phyloP scores from a whole-genome alignment of 73 alveolate species.

The Tetrahymena malaccensis region DNA sequence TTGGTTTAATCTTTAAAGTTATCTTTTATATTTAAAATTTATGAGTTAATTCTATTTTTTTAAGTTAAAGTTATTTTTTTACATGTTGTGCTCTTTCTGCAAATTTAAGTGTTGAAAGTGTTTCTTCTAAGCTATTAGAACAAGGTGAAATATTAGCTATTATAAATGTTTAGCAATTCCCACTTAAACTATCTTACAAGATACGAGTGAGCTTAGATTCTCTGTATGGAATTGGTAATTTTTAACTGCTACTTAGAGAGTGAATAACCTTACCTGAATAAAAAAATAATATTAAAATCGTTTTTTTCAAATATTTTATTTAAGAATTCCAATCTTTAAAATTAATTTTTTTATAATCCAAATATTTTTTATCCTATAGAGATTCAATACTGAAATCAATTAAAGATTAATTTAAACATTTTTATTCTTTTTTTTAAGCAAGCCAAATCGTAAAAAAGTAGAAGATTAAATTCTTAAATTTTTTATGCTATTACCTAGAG shows the following conservation, averaged over 20 bases:
- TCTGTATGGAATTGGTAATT: constrained; percentile 68
- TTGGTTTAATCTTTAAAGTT: constrained; percentile 55
- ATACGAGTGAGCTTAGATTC: constrained; percentile 83
- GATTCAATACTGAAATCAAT: too few relatives aligned
- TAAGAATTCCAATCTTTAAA: too few relatives aligned
- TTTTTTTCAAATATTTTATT: too few relatives aligned
- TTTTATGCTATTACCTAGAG: constrained; percentile 68
- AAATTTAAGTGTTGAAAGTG: constrained; percentile 73
- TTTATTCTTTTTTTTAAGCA: too few relatives aligned
- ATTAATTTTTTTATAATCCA: too few relatives aligned
- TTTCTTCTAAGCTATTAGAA: constrained; percentile 64
- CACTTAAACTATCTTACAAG: constrained; percentile 79
- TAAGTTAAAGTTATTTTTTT: too few relatives aligned
- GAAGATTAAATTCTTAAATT: too few relatives aligned
- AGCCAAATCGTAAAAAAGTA: too few relatives aligned
- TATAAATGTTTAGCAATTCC: constrained; percentile 66
- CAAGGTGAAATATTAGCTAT: constrained; percentile 80
- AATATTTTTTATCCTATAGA: too few relatives aligned
- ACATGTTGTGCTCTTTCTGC: constrained; percentile 79
- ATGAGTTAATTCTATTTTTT: too few relatives aligned
- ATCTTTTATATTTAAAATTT: constrained; percentile 12
- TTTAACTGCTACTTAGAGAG: constrained; percentile 15
- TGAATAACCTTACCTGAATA: background rate
- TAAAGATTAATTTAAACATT: too few relatives aligned
- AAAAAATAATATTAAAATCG: background rate